Conservation (phyloP, 2,329 filamentous ascomycete genomes). For the Pyricularia pennisetigena region DNA sequence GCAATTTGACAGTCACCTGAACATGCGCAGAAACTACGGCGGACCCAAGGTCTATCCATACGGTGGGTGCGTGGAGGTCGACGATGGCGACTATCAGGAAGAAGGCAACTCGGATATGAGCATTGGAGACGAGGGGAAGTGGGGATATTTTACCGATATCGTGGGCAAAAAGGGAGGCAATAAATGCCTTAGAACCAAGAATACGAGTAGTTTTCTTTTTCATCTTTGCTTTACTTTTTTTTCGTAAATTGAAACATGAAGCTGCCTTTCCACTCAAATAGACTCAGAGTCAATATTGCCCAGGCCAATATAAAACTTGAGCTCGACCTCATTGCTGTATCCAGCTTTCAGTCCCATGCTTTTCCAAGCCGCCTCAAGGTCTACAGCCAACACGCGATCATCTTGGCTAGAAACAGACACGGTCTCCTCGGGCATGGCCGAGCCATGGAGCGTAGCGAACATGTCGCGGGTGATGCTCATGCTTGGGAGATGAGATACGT, state of each 20-base stretch:
- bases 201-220: neutral
- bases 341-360: constrained; percentile 58
- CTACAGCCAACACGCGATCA: constrained; percentile 60
- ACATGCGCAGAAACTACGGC: neutral
- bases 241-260: neutral
- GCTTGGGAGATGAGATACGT: constrained; percentile 58
- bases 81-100: neutral
- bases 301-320: constrained; percentile 47
- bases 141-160: too few relatives aligned
- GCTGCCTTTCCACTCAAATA: neutral
- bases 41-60: neutral
- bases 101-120: neutral
- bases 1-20: constrained; percentile 1
- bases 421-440: constrained; percentile 56
- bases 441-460: constrained; percentile 64
- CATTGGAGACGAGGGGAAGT: neutral
- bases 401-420: constrained; percentile 48
- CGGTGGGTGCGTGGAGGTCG: neutral
- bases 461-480: constrained; percentile 55
- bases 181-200: neutral
- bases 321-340: constrained; percentile 71
- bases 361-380: constrained; percentile 68
- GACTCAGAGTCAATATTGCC: neutral
- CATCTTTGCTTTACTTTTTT: too few relatives aligned
- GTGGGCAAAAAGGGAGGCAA: too few relatives aligned